Evolutionary conservation across 2,329 filamentous ascomycete species (phyloP).

Genomic region (Hypocreales sp.): DNA sequence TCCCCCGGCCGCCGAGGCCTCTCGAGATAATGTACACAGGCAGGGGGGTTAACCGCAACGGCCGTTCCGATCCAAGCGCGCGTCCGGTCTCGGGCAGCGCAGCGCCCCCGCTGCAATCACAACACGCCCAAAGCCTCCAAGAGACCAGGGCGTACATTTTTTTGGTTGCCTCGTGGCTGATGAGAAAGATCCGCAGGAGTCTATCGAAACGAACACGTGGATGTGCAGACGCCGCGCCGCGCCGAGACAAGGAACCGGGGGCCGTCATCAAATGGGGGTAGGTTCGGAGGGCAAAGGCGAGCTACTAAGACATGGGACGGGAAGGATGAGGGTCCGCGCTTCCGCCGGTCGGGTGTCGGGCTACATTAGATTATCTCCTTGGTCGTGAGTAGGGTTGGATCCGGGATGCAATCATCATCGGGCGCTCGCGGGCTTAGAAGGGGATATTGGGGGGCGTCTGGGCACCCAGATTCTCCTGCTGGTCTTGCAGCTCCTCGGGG

Average conservation of each 20-base stretch:
- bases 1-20: no score
- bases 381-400: slow-evolving; percentile 7
- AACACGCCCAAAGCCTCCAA: no score
- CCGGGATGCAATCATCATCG: slow-evolving; percentile 6
- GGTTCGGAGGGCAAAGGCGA: slow-evolving; percentile 7
- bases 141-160: no score
- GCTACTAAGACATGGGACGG: slow-evolving; percentile 15
- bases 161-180: no score
- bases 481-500: slow-evolving; percentile 74
- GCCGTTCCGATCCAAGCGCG: no score
- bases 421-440: slow-evolving; percentile 32
- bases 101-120: no score
- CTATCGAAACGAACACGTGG: slow-evolving; percentile 1
- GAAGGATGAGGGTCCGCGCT: slow-evolving; percentile 7
- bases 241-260: background rate
- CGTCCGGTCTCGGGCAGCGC: no score
- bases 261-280: slow-evolving; percentile 7
- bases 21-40: no score
- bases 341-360: slow-evolving; percentile 9
- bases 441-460: slow-evolving; percentile 43
- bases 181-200: slow-evolving; percentile 3
- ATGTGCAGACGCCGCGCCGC: slow-evolving; percentile 1
- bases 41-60: no score
- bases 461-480: slow-evolving; percentile 49
- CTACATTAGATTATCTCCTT: slow-evolving; percentile 13